These are phyloP conservation scores for Euclidium syriacum DNA, from an alignment of 345 rosid species.

Conservation along the genomic window DNA sequence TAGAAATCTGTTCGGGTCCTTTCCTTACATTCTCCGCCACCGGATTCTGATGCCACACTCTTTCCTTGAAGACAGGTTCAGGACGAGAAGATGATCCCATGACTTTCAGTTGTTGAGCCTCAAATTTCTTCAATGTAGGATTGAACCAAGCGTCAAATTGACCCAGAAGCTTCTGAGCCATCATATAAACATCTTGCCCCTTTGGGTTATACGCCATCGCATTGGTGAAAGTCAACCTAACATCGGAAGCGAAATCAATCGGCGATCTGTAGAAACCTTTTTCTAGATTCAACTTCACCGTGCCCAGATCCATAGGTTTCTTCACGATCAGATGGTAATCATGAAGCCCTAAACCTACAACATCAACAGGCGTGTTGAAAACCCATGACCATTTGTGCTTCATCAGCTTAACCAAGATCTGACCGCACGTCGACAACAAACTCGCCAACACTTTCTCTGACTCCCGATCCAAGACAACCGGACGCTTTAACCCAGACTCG, in stretches of 20 bases:
- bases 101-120: constrained; percentile 19
- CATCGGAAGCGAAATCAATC: constrained; percentile 58
- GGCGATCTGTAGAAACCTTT: constrained; percentile 56
- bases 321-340: constrained; percentile 58
- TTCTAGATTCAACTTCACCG: constrained; percentile 49
- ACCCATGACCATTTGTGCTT: constrained; percentile 59
- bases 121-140: constrained; percentile 27
- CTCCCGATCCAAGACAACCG: constrained; percentile 16
- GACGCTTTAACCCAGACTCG: constrained; percentile 16
- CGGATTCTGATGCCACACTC: constrained; percentile 16
- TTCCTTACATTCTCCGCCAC: constrained; percentile 15
- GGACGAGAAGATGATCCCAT: constrained; percentile 23
- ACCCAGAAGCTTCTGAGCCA: constrained; percentile 49
- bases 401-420: constrained; percentile 66
- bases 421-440: constrained; percentile 45
- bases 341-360: constrained; percentile 51
- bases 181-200: constrained; percentile 52
- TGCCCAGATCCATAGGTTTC: constrained; percentile 80
- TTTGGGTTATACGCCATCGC: constrained; percentile 75
- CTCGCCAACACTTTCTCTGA: constrained; percentile 18
- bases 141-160: constrained; percentile 48
- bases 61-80: constrained; percentile 11
- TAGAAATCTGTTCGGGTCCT: constrained; percentile 31
- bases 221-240: constrained; percentile 65
- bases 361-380: constrained; percentile 67